Base-by-base conservation (phyloP, 805 yeast species). In the Candida chauliodis region DNA sequence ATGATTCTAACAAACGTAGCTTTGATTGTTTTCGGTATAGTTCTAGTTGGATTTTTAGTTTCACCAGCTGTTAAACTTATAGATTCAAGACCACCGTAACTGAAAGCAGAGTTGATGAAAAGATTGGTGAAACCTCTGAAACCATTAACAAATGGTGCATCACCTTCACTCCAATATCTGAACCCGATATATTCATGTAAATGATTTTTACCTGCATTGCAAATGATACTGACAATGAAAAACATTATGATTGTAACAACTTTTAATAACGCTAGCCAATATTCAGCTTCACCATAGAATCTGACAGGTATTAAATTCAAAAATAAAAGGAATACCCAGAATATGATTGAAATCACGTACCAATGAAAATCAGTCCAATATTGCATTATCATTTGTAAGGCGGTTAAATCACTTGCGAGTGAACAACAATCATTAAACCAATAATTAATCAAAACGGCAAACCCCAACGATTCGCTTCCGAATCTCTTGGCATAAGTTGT, bases 201-300 rank as follows among this genome's bases (percentile, higher is more conserved):
- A 8, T 66, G 63, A 45, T 78, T 78, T 34, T 79, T 79, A 30
- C 84, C 84, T 16, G 71, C 76, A 48, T 76, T 76, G 34, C 73
- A 79, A 7, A 77, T 69, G 40, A 79, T 59, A 39, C 81, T 71
- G 36, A 78, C 53, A 19, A 75, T 73, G 57, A 78, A 77, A 51
- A 75, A 78, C 5, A 78, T 78, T 8, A 75, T 44, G 27, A 79
- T 71, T 13, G 86, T 75, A 2, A 79, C 52, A 5, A 77, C 69
- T 46, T 66, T 67, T 36, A 66, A 52, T 14, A 61, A 28, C 19
- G 71, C 66, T 32, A 66, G 52, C 49, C 57, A 56, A 43, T 64
- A 66, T 46, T 67, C 73, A 16, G 65, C 56, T 43, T 66, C 71
- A 41, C 71, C 72, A 43, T 66, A 67, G 20, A 66, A 49, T 37